phyloP scores from a whole-genome alignment of 306 rosid genomes.

The Dryas drummondii region DNA sequence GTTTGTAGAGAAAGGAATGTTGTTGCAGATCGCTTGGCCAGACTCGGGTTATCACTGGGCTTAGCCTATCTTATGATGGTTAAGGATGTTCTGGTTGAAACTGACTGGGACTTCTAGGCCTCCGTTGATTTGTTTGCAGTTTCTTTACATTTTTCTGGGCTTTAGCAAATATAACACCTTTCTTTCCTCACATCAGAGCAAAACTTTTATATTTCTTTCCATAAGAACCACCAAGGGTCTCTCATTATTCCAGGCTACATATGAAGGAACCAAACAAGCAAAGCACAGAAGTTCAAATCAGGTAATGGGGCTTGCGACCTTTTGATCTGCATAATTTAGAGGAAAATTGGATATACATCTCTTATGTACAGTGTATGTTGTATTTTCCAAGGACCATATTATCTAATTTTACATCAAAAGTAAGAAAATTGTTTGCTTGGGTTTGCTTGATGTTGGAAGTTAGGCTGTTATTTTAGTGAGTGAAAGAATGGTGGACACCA shows the following conservation, averaged over 20 bases:
- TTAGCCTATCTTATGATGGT: too few species aligned
- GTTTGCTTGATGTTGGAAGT: neutral
- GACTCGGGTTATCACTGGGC: too few species aligned
- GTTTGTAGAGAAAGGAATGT: too few species aligned
- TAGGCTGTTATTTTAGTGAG: slow-evolving; percentile 54
- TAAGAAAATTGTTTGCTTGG: neutral
- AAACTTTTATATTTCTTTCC: neutral
- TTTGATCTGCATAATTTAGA: neutral
- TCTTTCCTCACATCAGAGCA: too few species aligned
- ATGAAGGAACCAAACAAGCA: neutral
- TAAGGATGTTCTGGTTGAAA: too few species aligned
- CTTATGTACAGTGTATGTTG: neutral
- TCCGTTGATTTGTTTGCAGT: too few species aligned
- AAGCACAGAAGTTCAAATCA: neutral
- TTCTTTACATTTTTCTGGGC: too few species aligned
- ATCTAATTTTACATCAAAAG: neutral
- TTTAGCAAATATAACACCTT: too few species aligned
- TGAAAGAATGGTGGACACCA: slow-evolving; percentile 96
- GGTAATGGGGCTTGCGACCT: neutral
- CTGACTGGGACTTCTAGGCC: too few species aligned
- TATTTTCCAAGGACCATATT: neutral
- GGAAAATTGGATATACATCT: neutral
- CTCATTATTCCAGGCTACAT: too few species aligned
- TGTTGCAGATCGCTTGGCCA: too few species aligned
- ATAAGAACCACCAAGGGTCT: too few species aligned